Evolutionary conservation across 1,284 basidiomycete genomes (phyloP), one percentile per base, ranked within the genome.

Genomic region (Trametes sp.): DNA sequence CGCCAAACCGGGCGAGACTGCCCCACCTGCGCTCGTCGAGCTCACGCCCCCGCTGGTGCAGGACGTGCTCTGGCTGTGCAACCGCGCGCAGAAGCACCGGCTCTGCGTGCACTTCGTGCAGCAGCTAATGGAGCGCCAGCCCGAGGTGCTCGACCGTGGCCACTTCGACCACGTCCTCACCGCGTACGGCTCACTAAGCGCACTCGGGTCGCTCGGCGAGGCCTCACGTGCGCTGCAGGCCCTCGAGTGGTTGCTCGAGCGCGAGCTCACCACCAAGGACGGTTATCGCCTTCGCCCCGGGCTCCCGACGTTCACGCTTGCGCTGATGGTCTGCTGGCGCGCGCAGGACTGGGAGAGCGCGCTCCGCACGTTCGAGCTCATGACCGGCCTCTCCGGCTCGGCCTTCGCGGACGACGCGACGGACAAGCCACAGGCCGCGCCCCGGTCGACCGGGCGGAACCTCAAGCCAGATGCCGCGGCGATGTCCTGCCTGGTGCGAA

Each of bases 201-300:
- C 76, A 9, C 76, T 78, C 19, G 74, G 71, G 26, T 64, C 71
- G 14, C 46, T 69, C 33, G 61, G 63, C 28, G 75, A 76, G 53
- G 64, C 77, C 0, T 72, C 77, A 33, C 76, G 81, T 56, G 85
- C 86, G 2, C 75, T 90, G 19, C 80, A 83, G 59, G 79, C 75
- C 4, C 76, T 93, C 19, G 82, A 89, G 69, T 90, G 87, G 86
- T 86, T 88, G 81, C 71, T 89, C 59, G 80, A 84, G 59, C 84
- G 84, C 68, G 70, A 72, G 19, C 74, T 78, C 6, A 65, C 71
- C 51, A 76, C 67, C 29, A 59, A 76, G 55, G 77, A 80, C 21
- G 58, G 36, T 6, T 8, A 11, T 26, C 78, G 80, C 57, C 77
- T 88, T 38, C 74, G 80, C 56, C 88, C 87, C 0, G 74, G 76